These are phyloP conservation scores for Fraxinus americana DNA, from an alignment of 257 asterid species.

Conservation along the genomic window DNA sequence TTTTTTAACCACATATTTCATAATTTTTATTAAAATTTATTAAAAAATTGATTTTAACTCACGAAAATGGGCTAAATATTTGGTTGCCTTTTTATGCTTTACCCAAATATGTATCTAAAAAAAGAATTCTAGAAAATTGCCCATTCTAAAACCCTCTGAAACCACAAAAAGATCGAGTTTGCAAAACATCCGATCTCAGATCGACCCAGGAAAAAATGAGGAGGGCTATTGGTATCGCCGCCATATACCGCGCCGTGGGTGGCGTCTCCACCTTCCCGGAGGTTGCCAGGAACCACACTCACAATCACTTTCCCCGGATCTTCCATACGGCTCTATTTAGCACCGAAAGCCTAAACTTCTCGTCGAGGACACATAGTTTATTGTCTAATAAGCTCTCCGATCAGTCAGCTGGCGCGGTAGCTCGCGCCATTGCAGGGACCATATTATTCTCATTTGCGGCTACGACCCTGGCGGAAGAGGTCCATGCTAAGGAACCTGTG, in stretches of 20 bases:
- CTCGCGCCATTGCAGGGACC: constrained; percentile 53
- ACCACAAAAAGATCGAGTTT: constrained; percentile 20
- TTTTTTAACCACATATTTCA: no score
- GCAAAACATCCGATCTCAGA: not conserved
- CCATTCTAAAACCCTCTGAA: constrained; percentile 36
- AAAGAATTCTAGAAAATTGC: no score
- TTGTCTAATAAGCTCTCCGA: constrained; percentile 38
- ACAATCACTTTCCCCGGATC: constrained; percentile 34
- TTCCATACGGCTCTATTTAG: constrained; percentile 51
- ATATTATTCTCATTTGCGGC: constrained; percentile 75
- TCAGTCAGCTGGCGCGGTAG: constrained; percentile 30
- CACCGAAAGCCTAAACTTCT: constrained; percentile 35
- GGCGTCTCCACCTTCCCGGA: constrained; percentile 29
- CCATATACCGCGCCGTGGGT: constrained; percentile 40
- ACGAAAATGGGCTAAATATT: no score
- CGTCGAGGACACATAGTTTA: constrained; percentile 55
- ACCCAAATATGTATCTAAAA: no score
- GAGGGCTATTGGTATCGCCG: constrained; percentile 51
- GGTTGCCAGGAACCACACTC: constrained; percentile 12
- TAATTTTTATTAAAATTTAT: no score
- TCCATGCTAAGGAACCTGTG: constrained; percentile 70
- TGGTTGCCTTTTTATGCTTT: no score
- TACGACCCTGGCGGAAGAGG: constrained; percentile 57
- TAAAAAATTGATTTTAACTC: no score
- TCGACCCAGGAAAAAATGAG: constrained; percentile 43